Percentiles rank a stretch among this genome's conserved stretches.
Evolutionary conservation across 345 rosid genomes (phyloP).

Genomic region (Citrus sp.): DNA sequence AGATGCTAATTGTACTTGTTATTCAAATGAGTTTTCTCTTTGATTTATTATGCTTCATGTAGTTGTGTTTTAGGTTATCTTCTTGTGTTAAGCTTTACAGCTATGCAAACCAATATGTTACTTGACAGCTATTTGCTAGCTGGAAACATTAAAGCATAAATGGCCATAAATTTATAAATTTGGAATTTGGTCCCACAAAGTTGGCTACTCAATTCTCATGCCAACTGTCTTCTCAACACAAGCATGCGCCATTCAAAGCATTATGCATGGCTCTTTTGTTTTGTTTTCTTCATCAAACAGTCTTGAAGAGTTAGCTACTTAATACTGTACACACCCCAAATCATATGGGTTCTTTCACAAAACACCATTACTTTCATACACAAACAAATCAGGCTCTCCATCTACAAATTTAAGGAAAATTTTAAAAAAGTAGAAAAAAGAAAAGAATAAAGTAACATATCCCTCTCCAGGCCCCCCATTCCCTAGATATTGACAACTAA

Average conservation of each 20-base stretch:
- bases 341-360: slow-evolving; percentile 12
- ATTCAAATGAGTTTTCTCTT: no score
- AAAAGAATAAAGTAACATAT: slow-evolving; percentile 6
- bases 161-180: neutral
- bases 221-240: neutral
- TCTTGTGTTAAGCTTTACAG: neutral
- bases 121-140: neutral
- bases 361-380: slow-evolving; percentile 24
- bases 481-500: slow-evolving; percentile 42
- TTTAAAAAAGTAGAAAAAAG: neutral
- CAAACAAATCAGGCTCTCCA: slow-evolving; percentile 33
- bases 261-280: neutral
- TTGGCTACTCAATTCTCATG: neutral
- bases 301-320: slow-evolving; percentile 11
- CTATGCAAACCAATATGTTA: neutral
- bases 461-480: slow-evolving; percentile 7
- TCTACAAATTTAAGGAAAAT: slow-evolving; percentile 19
- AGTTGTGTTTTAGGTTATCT: no score
- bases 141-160: neutral
- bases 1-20: no score
- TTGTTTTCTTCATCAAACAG: slow-evolving; percentile 1
- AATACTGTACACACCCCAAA: slow-evolving; percentile 28
- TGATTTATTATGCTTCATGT: no score
- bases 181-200: neutral
- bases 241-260: neutral